Base-by-base conservation (phyloP, 192 early-diverging fungal genomes). In the Coemansia sp. region DNA sequence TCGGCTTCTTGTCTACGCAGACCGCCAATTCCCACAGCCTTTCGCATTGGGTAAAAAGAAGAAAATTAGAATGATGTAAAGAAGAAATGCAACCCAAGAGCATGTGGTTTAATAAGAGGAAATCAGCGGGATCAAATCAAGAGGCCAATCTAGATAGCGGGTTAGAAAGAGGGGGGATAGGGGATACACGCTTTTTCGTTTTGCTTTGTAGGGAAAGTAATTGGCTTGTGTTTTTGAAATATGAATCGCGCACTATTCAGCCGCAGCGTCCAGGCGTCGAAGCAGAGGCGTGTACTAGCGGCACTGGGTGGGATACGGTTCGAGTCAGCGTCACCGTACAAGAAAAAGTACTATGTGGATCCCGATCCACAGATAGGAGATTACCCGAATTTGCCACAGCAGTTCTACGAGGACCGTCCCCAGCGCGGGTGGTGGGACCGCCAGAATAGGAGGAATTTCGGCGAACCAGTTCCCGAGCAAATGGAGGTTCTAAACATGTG, bases 401-500 rank as follows among this genome's bases (percentile, higher is more conserved):
- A 75, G 71, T 87, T 83, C 66, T 69, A 83, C 28, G 86, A 91
- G 68, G 76, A 74, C 35, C 84, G 88, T 68, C 82, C 85, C 60
- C 86, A 84, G 43, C 79, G 67, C 50, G 90, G 88, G 42, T 91
- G 87, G 85, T 84, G 82, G 85, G 88, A 91, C 78, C 73, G 79
- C 60, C 90, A 91, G 81, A 88, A 87, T 69, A 83, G 88, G 57
- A 84, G 90, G 56, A 91, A 91, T 84, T 90, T 88, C 83, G 90
- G 88, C 24, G 90, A 91, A 68, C 72, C 83, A 40, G 70, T 91
- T 50, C 82, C 78, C 16, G 90, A 91, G 73, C 86, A 91, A 69
- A 87, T 90, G 67, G 90, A 91, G 65, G 59, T 88, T 35, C 73
- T 89, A 26, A 85, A 85, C 66, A 88, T 89, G 59, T 88, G 86